Evolutionary conservation across 2,329 filamentous ascomycete genomes (phyloP).

Genomic region (Hypoxylon rubiginosum): DNA sequence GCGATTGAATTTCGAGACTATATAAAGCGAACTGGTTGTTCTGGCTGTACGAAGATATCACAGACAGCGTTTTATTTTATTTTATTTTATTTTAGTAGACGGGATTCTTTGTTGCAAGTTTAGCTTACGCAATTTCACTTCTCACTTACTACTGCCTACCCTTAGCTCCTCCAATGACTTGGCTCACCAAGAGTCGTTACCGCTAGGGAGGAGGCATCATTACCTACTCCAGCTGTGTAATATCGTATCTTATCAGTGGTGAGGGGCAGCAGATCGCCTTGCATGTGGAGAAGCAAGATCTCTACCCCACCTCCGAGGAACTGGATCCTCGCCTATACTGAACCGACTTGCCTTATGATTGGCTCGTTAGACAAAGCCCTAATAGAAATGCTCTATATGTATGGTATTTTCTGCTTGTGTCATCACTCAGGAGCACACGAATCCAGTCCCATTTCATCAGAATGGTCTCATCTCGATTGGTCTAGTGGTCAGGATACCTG

Average conservation of each 20-base stretch:
- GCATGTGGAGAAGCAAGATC: conserved; percentile 21
- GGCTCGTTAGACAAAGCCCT: not conserved
- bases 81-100: not conserved
- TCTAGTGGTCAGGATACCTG: conserved; percentile 43
- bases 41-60: not conserved
- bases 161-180: conserved; percentile 9
- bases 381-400: not conserved
- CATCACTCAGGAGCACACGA: not conserved
- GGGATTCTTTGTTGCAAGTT: not conserved
- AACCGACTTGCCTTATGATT: not conserved
- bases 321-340: not conserved
- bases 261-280: conserved; percentile 35
- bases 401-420: not conserved
- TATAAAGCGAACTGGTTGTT: no score
- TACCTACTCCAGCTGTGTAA: conserved; percentile 4
- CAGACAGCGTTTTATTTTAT: not conserved
- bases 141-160: not conserved
- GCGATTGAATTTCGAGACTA: not conserved
- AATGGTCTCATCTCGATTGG: conserved; percentile 36
- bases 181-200: conserved; percentile 15
- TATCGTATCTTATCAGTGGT: conserved; percentile 31
- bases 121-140: not conserved
- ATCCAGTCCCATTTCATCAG: not conserved
- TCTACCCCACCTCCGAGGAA: conserved; percentile 16
- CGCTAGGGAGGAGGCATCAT: not conserved